Conservation (phyloP, 2,329 filamentous ascomycete species). For the Colletotrichum agaves region DNA sequence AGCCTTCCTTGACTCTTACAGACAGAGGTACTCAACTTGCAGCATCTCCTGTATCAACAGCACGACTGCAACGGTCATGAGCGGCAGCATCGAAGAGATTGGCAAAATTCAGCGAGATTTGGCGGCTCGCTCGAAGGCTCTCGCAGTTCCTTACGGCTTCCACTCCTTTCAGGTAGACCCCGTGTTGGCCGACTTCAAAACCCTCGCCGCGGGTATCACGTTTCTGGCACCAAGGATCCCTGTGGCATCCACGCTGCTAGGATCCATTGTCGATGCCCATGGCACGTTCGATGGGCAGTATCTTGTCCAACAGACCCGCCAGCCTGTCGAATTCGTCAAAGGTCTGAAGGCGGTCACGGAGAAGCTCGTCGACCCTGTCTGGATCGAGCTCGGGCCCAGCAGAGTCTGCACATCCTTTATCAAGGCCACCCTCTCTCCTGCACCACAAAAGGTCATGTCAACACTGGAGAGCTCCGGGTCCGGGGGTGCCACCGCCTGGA, state of each 20-base stretch:
- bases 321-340: background rate
- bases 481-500: background rate
- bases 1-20: background rate
- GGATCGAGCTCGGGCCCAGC: slow-evolving; percentile 76
- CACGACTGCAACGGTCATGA: slow-evolving; percentile 69
- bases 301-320: background rate
- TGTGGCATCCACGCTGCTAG: slow-evolving; percentile 12
- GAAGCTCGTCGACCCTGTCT: slow-evolving; percentile 58
- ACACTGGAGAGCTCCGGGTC: background rate
- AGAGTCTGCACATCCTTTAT: slow-evolving; percentile 72
- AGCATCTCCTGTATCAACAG: slow-evolving; percentile 71
- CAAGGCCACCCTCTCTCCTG: background rate
- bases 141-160: slow-evolving; percentile 51
- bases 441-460: background rate
- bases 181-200: slow-evolving; percentile 60
- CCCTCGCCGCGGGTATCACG: slow-evolving; percentile 41
- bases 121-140: slow-evolving; percentile 45
- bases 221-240: slow-evolving; percentile 9
- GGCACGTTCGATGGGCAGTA: background rate
- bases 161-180: slow-evolving; percentile 51
- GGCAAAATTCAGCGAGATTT: background rate
- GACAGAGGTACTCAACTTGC: background rate
- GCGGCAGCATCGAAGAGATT: slow-evolving; percentile 47
- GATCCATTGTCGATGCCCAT: background rate
- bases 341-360: slow-evolving; percentile 60